Evolutionary conservation across 495 filamentous ascomycete species (phyloP), one percentile per base, ranked within the genome.

Genomic region (Xylaria flabelliformis): DNA sequence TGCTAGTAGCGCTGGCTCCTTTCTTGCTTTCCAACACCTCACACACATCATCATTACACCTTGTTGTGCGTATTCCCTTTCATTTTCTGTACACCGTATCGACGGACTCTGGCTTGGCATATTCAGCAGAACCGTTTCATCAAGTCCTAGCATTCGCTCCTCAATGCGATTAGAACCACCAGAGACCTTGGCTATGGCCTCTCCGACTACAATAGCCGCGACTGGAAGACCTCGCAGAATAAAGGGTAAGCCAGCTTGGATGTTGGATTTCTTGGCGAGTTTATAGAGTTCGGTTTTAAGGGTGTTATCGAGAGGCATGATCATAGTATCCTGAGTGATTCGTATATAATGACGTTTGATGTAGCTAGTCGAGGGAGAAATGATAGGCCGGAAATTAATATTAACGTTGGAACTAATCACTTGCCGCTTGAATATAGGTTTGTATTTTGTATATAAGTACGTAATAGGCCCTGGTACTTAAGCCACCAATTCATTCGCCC

Each of bases 151-250:
- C 58, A 70, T 56, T 34, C 46, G 39, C 36, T 59, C 53, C 70
- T 73, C 67, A 36, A 73, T 58, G 66, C 58, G 24, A 21, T 34
- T 61, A 29, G 44, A 21, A 50, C 42, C 29, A 55, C 70, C 21
- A 36, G 72, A 46, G 36, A 55, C 32, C 61, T 68, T 67, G 69
- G 64, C 66, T 61, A 73, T 55, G 59, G 59, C 71, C 69, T 32
- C 56, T 9, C 56, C 56, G 17, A 32, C 56, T 8, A 61, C 6
- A 19, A 61, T 61, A 17, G 56, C 56, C 17, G 32, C 32, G 17
- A 36, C 56, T 19, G 56, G 56, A n/a, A 61, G 32, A 17, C 56
- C 56, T 19, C 56, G 56, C 13, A 61, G 26, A 36, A 61, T 39
- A 17, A 61, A 36, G 56, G 56, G 56, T 7, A 61, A 29, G 1